These are phyloP conservation scores for Albizia julibrissin DNA, from an alignment of 306 rosid genomes.

Conservation along the genomic window DNA sequence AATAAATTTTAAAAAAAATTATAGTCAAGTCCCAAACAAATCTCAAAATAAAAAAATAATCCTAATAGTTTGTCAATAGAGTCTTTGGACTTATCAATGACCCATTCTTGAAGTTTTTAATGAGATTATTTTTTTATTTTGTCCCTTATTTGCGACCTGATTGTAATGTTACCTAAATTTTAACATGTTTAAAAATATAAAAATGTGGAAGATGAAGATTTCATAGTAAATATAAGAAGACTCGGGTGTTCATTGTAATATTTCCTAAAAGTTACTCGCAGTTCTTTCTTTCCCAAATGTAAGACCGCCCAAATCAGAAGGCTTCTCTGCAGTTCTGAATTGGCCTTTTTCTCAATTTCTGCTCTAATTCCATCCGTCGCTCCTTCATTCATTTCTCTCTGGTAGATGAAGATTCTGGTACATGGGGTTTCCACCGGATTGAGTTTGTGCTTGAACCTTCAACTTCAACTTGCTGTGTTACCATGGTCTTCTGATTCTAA, in stretches of 20 bases:
- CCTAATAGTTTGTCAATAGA: too few relatives aligned
- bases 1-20: too few relatives aligned
- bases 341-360: background rate
- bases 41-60: too few relatives aligned
- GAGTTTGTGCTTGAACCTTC: background rate
- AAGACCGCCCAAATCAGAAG: background rate
- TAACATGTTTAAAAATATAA: too few relatives aligned
- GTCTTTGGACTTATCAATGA: too few relatives aligned
- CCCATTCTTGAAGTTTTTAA: too few relatives aligned
- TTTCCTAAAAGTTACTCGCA: background rate
- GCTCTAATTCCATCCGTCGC: background rate
- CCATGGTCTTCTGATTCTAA: slow-evolving; percentile 5
- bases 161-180: too few relatives aligned
- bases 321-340: background rate
- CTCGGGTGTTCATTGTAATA: background rate
- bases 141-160: too few relatives aligned
- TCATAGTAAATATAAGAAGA: background rate
- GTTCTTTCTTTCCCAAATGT: background rate
- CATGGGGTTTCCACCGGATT: background rate
- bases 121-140: too few relatives aligned
- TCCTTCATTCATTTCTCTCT: background rate
- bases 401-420: slow-evolving; percentile 2
- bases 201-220: too few relatives aligned
- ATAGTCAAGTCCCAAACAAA: too few relatives aligned
- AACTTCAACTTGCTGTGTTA: background rate